Evolutionary conservation across 2,329 filamentous ascomycete species (phyloP), one percentile per base, ranked within the genome.

Genomic region (Ophiosphaerella korrae): DNA sequence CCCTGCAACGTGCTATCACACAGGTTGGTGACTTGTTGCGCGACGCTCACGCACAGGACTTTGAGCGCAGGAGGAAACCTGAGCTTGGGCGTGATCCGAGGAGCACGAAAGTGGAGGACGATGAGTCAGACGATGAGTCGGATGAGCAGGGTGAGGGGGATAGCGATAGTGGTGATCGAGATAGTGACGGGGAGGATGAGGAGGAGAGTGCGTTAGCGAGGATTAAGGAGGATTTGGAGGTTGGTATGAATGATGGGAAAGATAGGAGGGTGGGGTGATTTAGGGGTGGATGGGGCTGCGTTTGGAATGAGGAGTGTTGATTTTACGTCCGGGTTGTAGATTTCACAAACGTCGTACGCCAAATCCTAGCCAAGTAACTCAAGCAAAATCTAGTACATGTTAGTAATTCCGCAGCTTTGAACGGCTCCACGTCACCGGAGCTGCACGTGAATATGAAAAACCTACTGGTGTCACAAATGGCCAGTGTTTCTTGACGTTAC

Each of bases 41-140:
- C 3, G 83, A 87, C 54, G 93, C 93, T 5, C 94, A 97, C 71
- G 88, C 84, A 53, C 88, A 96, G 71, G 93, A 97, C 75, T 97
- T 97, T 71, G 89, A 95, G 75, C 88, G 94, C 77, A 89, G 85
- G 71, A 82, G 84, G 55, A 81, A 78, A 24, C 79, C 80, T 0
- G 77, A 78, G 32, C 68, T 77, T 11, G 68, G 77, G 12, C 67
- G 44, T 42, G 61, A 52, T 44, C 60, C 50, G 45, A 45, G 38
- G 37, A 68, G 74, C 6, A 68, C 74, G 16, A 66, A 69, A 12
- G 26, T 29, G 6, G 72, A 77, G 11, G 62, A 59, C 1, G 57
- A 57, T 2, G 57, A 57, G 8, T 53, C 53, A 0, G 58, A 55
- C 11, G 66, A 67, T 16, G 60, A 62, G 1, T 58, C 53, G 0